Base-by-base conservation (phyloP, 768 basidiomycete species). In the Glaciozyma martinii region DNA sequence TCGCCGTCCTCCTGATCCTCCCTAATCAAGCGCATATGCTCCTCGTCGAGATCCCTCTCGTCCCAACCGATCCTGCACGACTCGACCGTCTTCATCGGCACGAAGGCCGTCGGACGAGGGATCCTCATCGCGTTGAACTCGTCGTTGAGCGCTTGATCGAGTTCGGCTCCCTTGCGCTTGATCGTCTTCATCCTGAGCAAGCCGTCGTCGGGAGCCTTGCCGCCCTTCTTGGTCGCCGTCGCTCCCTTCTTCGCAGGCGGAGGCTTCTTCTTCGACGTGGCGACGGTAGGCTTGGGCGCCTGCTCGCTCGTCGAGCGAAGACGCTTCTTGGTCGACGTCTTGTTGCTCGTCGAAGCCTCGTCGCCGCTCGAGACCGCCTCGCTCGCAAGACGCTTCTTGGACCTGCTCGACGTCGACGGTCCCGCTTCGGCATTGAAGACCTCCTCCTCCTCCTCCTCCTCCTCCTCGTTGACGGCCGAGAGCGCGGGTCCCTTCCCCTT, bases 401-500 rank as follows among this genome's bases (percentile, higher is more conserved):
- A 23, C 58, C 63, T 67, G 6, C 68, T 58, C 63, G 67, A 65
- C 77, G 81, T 65, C 79, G 77, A 74, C 81, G 82, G 71, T 81
- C 73, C 72, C 60, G 73, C 66, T 40, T 40, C 37, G 37, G 37
- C 37, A 13, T 40, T 40, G 37, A 3, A 8, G 37, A 40, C 3
- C 37, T 40, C 37, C 73, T 73, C 74, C 71, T 68, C 63, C 59
- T 63, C 89, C 75, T 90, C 86, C 76, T 87, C 86, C 37, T 93
- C 84, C 5, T 85, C 25, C 27, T 32, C 49, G 37, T 59, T 56
- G 30, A 58, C 66, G 3, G 44, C 86, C 6, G 83, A 81, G 87
- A 10, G 81, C 82, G 33, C 79, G 79, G 76, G 97, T 92, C 32
- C 80, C 88, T 95, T 0, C 82, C 89, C 75, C 89, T 85, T 62